Evolutionary conservation across 2,329 filamentous ascomycete species (phyloP).

Genomic region (Acephala macrosclerotiorum): DNA sequence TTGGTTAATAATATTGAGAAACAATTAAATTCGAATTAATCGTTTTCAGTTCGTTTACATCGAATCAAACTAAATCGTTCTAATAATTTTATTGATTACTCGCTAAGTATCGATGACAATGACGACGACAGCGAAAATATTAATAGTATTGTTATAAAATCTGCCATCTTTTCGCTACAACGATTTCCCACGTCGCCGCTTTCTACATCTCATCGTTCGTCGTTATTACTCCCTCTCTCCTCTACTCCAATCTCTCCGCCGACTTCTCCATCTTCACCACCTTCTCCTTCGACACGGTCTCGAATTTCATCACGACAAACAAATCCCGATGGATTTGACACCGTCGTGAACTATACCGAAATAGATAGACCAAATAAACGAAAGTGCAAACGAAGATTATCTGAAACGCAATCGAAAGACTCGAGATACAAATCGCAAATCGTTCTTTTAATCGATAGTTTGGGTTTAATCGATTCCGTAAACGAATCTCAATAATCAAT

Average conservation of each 20-base stretch:
- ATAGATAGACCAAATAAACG: slow-evolving; percentile 9
- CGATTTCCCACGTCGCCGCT: slow-evolving; percentile 8
- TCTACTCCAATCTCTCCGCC: slow-evolving; percentile 9
- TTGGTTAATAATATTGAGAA: slow-evolving; percentile 22
- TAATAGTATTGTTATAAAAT: slow-evolving; percentile 10
- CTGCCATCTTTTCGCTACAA: slow-evolving; percentile 10
- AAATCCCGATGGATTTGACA: slow-evolving; percentile 9
- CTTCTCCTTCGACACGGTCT: slow-evolving; percentile 10
- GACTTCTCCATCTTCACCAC: slow-evolving; percentile 18
- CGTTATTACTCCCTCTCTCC: slow-evolving; percentile 10
- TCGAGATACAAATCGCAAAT: slow-evolving; percentile 9
- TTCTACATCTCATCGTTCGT: slow-evolving; percentile 10
- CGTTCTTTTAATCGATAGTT: slow-evolving; percentile 7
- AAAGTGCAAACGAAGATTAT: slow-evolving; percentile 9
- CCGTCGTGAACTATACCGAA: slow-evolving; percentile 7
- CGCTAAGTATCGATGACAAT: slow-evolving; percentile 14
- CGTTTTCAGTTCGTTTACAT: slow-evolving; percentile 25
- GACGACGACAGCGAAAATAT: slow-evolving; percentile 9
- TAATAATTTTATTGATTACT: slow-evolving; percentile 27
- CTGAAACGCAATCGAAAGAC: slow-evolving; percentile 8
- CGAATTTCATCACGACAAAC: slow-evolving; percentile 10
- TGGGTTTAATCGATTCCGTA: slow-evolving; percentile 9
- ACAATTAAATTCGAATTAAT: slow-evolving; percentile 29
- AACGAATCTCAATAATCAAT: slow-evolving; percentile 21
- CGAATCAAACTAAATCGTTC: slow-evolving; percentile 25